A percentile compares a stretch with the other conserved stretches of the same genome.
Conservation (phyloP, 2,329 filamentous ascomycete species). For the Ciborinia camelliae region DNA sequence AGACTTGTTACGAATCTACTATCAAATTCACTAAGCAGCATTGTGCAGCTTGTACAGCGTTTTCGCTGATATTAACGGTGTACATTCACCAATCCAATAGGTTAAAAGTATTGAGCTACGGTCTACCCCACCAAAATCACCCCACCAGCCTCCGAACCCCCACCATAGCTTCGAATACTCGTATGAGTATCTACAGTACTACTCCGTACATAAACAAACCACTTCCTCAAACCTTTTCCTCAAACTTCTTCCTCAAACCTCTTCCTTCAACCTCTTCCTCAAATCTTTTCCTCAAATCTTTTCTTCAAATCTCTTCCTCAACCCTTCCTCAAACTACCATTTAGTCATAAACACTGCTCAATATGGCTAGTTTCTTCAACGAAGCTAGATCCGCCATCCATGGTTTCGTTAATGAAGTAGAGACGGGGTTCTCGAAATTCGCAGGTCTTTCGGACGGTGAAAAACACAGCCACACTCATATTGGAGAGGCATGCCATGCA, state of each 20-base stretch:
- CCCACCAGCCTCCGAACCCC: constrained; percentile 6
- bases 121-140: neutral
- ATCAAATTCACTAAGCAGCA: neutral
- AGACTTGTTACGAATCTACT: neutral
- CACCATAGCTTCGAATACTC: constrained; percentile 4
- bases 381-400: constrained; percentile 25
- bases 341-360: constrained; percentile 7
- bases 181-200: too few species aligned
- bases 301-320: too few species aligned
- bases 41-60: neutral
- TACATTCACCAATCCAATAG: constrained; percentile 1
- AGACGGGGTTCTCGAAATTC: constrained; percentile 23
- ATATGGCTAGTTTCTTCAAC: constrained; percentile 27
- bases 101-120: neutral
- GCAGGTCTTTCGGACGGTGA: constrained; percentile 36
- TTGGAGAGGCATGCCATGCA: constrained; percentile 42
- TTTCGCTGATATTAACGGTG: constrained; percentile 4
- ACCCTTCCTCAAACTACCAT: neutral
- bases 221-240: too few species aligned
- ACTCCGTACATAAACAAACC: constrained; percentile 4
- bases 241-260: neutral
- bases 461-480: constrained; percentile 46
- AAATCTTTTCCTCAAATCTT: too few species aligned
- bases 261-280: too few species aligned
- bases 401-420: constrained; percentile 25